phyloP scores from a whole-genome alignment of 129 eudicot genomes.

The Escallonia herrerae region DNA sequence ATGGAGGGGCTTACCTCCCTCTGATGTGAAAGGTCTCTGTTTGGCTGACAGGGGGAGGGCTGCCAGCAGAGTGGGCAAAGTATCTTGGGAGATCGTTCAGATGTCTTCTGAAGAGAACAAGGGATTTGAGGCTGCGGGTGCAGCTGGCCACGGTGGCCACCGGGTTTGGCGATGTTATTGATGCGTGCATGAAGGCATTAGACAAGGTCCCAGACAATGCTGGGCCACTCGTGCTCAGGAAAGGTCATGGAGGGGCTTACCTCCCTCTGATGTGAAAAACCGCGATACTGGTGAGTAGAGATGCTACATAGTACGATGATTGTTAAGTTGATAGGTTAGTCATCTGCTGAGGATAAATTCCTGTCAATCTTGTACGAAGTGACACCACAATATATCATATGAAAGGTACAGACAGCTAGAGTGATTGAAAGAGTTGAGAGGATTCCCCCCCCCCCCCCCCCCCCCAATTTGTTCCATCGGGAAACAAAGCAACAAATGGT shows the following conservation, averaged over 20 bases:
- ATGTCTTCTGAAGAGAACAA: slow-evolving; percentile 77
- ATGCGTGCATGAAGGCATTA: slow-evolving; percentile 52
- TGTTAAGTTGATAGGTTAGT: not conserved
- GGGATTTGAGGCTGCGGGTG: slow-evolving; percentile 66
- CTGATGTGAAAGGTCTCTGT: slow-evolving; percentile 74
- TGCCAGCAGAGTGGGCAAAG: slow-evolving; percentile 95
- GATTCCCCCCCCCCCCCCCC: too few species aligned
- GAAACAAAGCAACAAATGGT: slow-evolving; percentile 1
- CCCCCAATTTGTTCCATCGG: too few species aligned
- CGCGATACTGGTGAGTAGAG: not conserved
- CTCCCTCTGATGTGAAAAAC: slow-evolving; percentile 35
- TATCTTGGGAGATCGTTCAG: slow-evolving; percentile 83
- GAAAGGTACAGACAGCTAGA: slow-evolving; percentile 5
- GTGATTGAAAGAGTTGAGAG: slow-evolving; percentile 1
- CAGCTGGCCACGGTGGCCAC: slow-evolving; percentile 81
- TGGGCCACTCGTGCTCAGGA: slow-evolving; percentile 89
- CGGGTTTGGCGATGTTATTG: slow-evolving; percentile 63
- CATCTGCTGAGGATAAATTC: not conserved
- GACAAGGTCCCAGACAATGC: slow-evolving; percentile 94
- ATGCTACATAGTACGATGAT: not conserved
- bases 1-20: slow-evolving; percentile 97
- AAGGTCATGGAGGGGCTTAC: slow-evolving; percentile 98
- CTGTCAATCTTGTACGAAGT: not conserved
- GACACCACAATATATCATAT: not conserved
- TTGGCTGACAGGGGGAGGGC: slow-evolving; percentile 93